Base-by-base conservation (phyloP, 2,329 filamentous ascomycete species). In the Pyrenophora graminea region DNA sequence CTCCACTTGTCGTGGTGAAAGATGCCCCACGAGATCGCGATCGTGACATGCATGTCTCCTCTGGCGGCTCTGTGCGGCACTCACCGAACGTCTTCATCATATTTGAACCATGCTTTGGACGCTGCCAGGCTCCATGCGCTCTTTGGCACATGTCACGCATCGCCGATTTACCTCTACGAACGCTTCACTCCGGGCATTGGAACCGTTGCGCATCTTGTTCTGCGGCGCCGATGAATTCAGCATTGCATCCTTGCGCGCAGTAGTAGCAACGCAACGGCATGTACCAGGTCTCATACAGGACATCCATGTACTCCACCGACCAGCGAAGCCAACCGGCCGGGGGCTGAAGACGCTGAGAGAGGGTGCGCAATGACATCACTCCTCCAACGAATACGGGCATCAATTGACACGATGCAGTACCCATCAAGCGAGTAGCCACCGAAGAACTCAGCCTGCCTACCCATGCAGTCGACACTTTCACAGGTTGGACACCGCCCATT, bases 191-290 rank as follows among this genome's bases (percentile, higher is more conserved):
- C 38, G 27, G 13, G 21, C 15, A 13, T 18, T 52, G 10, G 68
- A 80, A 13, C 89, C 90, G 3, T 79, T 99, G 27, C 82, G 86
- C 30, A 91, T 99, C 46, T 82, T 99, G 3, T 99, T 97, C 75
- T 97, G 92, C 75, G 94, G 94, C 56, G 94, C 93, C 3, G 94
- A 99, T 72, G 81, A 86, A 2, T 96, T 97, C 74, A 97, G 93
- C 76, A 88, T 88, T 64, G 82, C 82, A 45, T 90, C 91, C 1
- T 78, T 99, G 42, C 77, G 77, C 51, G 88, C 89, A 5, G 76
- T 99, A 30, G 73, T 87, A 62, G 66, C 76, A 4, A 87, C 90
- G 67, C 80, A 85, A 45, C 54, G 65, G 7, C 39, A 57, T 5
- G 51, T 62, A 3, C 61, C 64, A 5, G 30, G 47, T 8, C 66